Evolutionary conservation across 306 rosid genomes (phyloP), one percentile per base, ranked within the genome.

Genomic region (Pyrus betulifolia): DNA sequence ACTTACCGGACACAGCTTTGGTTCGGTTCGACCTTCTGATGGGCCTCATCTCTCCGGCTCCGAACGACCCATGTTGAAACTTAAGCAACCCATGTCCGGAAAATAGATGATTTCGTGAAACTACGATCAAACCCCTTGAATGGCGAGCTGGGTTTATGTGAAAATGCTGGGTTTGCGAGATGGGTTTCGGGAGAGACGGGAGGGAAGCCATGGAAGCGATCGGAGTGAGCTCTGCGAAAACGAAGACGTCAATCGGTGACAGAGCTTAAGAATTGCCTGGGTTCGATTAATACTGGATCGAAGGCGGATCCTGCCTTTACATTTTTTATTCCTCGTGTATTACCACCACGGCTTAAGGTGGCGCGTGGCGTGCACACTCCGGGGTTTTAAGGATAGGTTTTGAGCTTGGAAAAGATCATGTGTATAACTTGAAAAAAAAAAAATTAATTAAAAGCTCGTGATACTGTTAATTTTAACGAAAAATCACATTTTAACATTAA

Each of bases 161-260:
- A 5, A 22, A 30, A n/a, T 17, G 71, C n/a, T 49, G 79, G 46
- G 70, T 70, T 44, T 54, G 89, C 15, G 72, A 69, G 18, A 69
- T 7, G 67, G 79, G 71, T 76, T 76, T 85, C 1, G 69, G 57
- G 75, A 72, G 75, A 72, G 67, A 71, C 15, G 59, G 81, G 6
- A 86, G 67, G 64, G 85, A 81, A 74, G 81, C 79, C 96, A 89
- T 88, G 69, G 76, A 57, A 75, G 49, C 17, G n/a, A 45, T 27
- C 67, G 31, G 38, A 72, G 25, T n/a, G 27, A 18, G 44, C 44
- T 22, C 22, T 45, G 61, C 30, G 61, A 46, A 63, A 31, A 11
- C 8, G 12, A 4, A 10, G 27, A 22, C 23, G 27, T n/a, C 1
- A 58, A 51, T 51, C 7, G 65, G 44, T 10, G 42, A 38, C 42